Conservation (phyloP, 768 basidiomycete species). For the Psilocybe subaeruginosa region DNA sequence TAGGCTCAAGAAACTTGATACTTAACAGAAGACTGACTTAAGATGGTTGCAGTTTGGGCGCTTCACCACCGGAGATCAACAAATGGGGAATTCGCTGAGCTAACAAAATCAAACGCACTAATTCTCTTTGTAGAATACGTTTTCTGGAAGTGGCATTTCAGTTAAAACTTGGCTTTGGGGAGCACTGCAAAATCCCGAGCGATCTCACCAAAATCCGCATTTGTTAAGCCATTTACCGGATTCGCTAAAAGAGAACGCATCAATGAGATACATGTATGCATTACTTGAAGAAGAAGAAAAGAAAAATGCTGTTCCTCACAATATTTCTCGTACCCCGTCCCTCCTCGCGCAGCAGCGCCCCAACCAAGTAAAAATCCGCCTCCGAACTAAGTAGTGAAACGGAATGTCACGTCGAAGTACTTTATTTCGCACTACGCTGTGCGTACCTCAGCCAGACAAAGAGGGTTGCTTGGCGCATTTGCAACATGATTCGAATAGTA, state of each 20-base stretch:
- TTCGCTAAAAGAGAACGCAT: neutral
- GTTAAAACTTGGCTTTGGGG: neutral
- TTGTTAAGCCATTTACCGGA: slow-evolving; percentile 41
- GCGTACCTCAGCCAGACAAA: slow-evolving; percentile 51
- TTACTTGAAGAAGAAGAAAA: too few relatives aligned
- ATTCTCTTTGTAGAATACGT: slow-evolving; percentile 55
- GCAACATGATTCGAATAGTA: slow-evolving; percentile 48
- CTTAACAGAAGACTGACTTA: slow-evolving; percentile 36
- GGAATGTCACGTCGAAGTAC: neutral
- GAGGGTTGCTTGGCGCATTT: slow-evolving; percentile 47
- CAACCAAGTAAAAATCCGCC: slow-evolving; percentile 51
- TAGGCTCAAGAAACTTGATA: slow-evolving; percentile 13
- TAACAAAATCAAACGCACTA: slow-evolving; percentile 35
- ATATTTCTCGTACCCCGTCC: slow-evolving; percentile 55
- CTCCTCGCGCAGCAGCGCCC: slow-evolving; percentile 42
- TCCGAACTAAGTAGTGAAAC: slow-evolving; percentile 38
- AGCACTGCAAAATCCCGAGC: neutral
- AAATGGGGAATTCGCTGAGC: neutral
- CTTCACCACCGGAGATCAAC: slow-evolving; percentile 18
- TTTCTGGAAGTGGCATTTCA: slow-evolving; percentile 34
- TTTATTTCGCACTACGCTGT: neutral
- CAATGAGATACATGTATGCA: neutral
- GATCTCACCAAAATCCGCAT: slow-evolving; percentile 42
- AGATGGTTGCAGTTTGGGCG: slow-evolving; percentile 52
- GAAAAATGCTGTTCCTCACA: slow-evolving; percentile 30